Evolutionary conservation across 345 rosid species (phyloP).

Genomic region (Trapa incisa): DNA sequence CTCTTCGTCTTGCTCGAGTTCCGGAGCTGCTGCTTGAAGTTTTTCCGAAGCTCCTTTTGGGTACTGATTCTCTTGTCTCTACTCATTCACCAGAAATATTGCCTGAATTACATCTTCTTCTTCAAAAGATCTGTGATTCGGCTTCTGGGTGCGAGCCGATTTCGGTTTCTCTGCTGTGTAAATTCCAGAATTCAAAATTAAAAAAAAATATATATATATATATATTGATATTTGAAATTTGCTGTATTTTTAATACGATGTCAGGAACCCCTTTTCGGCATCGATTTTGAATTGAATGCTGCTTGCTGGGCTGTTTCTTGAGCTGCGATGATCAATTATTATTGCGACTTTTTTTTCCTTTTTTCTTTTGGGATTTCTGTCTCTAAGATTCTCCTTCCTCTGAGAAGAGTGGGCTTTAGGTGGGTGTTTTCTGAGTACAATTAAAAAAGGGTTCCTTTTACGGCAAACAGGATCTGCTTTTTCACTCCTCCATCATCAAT

Average conservation of each 20-base stretch:
- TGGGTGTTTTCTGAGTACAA: conserved; percentile 2
- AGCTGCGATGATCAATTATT: conserved; percentile 8
- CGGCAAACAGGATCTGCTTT: too few relatives aligned
- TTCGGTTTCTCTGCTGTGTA: background rate
- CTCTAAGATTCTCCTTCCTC: conserved; percentile 2
- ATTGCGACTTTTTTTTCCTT: conserved; percentile 1
- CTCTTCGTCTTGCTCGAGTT: background rate
- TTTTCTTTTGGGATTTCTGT: background rate
- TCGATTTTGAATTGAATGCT: background rate
- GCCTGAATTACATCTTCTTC: background rate
- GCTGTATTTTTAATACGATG: background rate
- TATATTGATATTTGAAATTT: background rate
- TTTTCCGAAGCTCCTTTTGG: background rate
- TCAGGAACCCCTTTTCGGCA: background rate
- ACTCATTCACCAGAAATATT: too few relatives aligned
- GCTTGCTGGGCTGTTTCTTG: conserved; percentile 5
- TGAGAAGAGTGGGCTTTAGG: conserved; percentile 23
- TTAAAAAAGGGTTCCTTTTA: too few relatives aligned
- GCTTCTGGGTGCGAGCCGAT: background rate
- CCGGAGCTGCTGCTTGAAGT: background rate
- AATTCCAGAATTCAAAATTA: background rate
- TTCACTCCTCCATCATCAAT: too few relatives aligned
- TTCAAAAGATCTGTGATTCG: background rate
- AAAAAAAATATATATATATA: too few relatives aligned
- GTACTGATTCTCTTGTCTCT: background rate